Base-by-base conservation (phyloP, 1,139 yeast genomes). In the Yamadazyma siamensis region DNA sequence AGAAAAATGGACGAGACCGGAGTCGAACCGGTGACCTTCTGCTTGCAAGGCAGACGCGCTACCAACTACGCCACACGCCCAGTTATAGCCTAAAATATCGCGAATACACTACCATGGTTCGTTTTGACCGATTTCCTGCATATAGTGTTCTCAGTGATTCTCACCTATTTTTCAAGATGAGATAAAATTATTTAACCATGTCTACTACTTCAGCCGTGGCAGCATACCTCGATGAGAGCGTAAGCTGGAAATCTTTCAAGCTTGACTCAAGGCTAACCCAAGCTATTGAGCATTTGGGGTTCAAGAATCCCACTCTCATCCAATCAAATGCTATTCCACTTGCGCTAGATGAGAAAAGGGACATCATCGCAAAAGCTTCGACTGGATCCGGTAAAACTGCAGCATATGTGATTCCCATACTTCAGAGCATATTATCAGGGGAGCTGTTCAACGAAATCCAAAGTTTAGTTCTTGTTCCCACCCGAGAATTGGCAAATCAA, bases 351-450 rank as follows among this genome's bases (percentile, higher is more conserved):
- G 94, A 85, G 44, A 82, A 80, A 49, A 77, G 88, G 58, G 95
- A 87, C 52, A 80, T 87, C 41, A 81, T 87, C 22, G 95, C 95
- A 18, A 77, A 84, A 48, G 95, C 96, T 12, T 77, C 84, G 23
- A 87, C 96, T 2, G 96, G 96, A 6, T 82, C 94, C 3, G 96
- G 96, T 43, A 87, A 87, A 54, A 87, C 96, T 0, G 83, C 83
- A 14, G 94, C 95, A 1, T 87, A 86, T 52, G 57, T 79, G 40
- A 71, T 87, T 27, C 96, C 96, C 4, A 80, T 87, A 12, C 57
- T 87, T 22, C 88, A 87, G 50, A 69, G 72, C 28, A 70, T 87
- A 28, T 62, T 87, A 35, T 56, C 61, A 15, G 58, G 61, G 19
- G 47, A 43, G n/a, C 24, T 27, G 6, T 38, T 36, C 3, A 43